A percentile compares a stretch with the other conserved stretches of the same genome.
These are phyloP conservation scores for Castanea crenata DNA, from an alignment of 306 rosid genomes.

Conservation along the genomic window DNA sequence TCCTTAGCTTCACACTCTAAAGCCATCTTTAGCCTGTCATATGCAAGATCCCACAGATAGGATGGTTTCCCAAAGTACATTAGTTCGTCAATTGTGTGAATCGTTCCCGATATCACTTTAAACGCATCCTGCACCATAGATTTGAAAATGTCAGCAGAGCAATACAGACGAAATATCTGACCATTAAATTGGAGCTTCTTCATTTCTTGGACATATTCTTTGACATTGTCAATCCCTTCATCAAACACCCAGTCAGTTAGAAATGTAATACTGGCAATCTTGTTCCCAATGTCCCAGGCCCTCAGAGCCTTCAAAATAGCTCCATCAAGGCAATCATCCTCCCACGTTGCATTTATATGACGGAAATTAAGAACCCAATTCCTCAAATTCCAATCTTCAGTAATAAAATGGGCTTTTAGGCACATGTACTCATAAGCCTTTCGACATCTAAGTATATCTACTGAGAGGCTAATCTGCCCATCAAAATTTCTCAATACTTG, in stretches of 20 bases:
- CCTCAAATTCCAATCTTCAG: slow-evolving; percentile 6
- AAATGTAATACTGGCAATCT: slow-evolving; percentile 1
- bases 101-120: no score
- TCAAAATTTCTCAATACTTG: not conserved
- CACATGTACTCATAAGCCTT: not conserved
- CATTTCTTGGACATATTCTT: no score
- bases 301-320: not conserved
- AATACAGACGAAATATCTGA: no score
- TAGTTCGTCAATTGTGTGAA: no score
- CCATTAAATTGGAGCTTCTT: no score
- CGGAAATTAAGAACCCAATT: slow-evolving; percentile 10
- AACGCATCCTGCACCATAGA: no score
- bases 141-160: no score
- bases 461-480: slow-evolving; percentile 21
- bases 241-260: no score
- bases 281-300: slow-evolving; percentile 17
- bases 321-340: not conserved
- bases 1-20: not conserved
- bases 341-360: not conserved
- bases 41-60: slow-evolving; percentile 10
- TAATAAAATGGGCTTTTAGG: slow-evolving; percentile 15
- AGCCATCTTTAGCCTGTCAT: not conserved
- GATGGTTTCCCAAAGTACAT: no score
- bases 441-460: not conserved
- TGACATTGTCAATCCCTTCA: no score